Base-by-base conservation (phyloP, 2,329 filamentous ascomycete species). In the Monosporascus sp. region DNA sequence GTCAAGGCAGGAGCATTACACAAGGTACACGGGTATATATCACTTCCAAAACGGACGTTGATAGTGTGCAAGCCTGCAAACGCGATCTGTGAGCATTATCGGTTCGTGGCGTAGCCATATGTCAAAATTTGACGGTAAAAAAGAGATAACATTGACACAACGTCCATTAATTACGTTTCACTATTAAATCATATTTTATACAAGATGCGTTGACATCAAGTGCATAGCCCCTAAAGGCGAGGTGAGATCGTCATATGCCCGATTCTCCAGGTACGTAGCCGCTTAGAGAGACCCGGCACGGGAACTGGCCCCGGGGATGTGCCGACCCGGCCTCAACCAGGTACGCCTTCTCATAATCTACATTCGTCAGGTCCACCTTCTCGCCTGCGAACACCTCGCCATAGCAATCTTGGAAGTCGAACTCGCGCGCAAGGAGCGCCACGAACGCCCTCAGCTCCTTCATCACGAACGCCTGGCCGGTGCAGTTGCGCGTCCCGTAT, bases 401-500 rank as follows among this genome's bases (percentile, higher is more conserved):
- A 31, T 67, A 67, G 44, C 60, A 60, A 37, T 66, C 60, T 36
- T 56, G 22, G 46, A 66, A 60, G 37, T 66, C 59, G 37, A 66
- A 66, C 52, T 65, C 63, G 37, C 64, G 56, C 9, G 56, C 57
- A 8, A 65, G 36, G 6, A 66, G 47, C 14, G 60, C 58, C 15
- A 66, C 58, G 48, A 65, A 65, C 20, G 55, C 59, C 46, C 59
- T 61, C 2, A 65, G 25, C 48, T 65, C 64, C 46, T 64, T 65
- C 49, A 65, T 48, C 14, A 64, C 64, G 46, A 66, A 60, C 0
- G 59, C 74, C 62, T 84, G 79, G 0, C 81, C 82, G 9, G 83
- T 75, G 59, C 81, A 85, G 49, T 76, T 78, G 14, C 81, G 65
- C 2, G 74, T 71, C 0, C 82, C 81, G 51, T 74, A 70, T 57